Conservation (phyloP, 192 early-diverging fungal genomes). For the Coemansia aciculifera region DNA sequence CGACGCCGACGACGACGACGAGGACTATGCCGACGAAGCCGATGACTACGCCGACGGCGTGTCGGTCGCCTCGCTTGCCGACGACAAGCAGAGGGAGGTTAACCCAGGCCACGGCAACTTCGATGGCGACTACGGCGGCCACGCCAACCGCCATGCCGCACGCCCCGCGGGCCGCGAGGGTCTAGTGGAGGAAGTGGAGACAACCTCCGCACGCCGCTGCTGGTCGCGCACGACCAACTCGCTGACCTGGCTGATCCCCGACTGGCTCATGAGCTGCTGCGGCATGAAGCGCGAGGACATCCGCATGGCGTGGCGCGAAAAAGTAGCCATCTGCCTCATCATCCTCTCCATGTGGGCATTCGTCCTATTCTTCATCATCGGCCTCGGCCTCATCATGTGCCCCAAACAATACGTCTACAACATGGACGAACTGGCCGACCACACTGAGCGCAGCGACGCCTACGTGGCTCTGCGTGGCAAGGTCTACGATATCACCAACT, state of each 20-base stretch:
- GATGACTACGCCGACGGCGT: conserved; percentile 49
- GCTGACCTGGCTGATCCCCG: conserved; percentile 78
- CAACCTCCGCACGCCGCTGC: conserved; percentile 38
- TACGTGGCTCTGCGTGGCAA: conserved; percentile 74
- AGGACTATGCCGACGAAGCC: conserved; percentile 64
- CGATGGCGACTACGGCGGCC: conserved; percentile 6
- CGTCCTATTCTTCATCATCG: conserved; percentile 84
- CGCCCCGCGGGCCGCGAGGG: conserved; percentile 43
- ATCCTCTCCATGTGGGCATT: conserved; percentile 74
- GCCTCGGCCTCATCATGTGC: conserved; percentile 72
- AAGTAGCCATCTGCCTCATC: conserved; percentile 86
- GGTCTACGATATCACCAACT: conserved; percentile 75
- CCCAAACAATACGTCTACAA: conserved; percentile 74
- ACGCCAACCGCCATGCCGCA: conserved; percentile 5
- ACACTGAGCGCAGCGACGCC: conserved; percentile 59
- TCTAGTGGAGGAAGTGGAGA: conserved; percentile 47
- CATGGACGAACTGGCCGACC: conserved; percentile 61
- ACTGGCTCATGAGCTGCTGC: conserved; percentile 73
- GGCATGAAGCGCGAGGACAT: conserved; percentile 78
- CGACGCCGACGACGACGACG: conserved; percentile 63
- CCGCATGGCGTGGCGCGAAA: conserved; percentile 96
- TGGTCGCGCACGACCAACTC: conserved; percentile 37
- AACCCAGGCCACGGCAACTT: conserved; percentile 24
- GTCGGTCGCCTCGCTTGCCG: conserved; percentile 61
- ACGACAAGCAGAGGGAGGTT: conserved; percentile 41